Evolutionary conservation across 2,329 filamentous ascomycete species (phyloP).

Genomic region (Lasiodiplodia theobromae): DNA sequence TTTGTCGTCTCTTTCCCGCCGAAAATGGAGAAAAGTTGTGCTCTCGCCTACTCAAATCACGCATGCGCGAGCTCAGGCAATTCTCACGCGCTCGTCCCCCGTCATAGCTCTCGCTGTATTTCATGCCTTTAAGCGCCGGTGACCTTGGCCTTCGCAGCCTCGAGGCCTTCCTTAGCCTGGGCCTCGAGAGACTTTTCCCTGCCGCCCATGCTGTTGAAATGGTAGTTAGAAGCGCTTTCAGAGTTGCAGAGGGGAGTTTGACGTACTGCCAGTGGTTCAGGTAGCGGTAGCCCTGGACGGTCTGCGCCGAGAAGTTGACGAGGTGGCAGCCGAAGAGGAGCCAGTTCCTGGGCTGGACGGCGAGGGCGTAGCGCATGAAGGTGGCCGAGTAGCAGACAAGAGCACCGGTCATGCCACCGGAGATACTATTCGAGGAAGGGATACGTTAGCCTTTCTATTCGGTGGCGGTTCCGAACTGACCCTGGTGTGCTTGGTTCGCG

Average conservation of each 20-base stretch:
- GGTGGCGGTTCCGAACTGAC: neutral
- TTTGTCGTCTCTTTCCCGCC: neutral
- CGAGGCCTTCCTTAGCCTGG: conserved; percentile 48
- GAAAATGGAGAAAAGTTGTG: neutral
- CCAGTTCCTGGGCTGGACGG: conserved; percentile 69
- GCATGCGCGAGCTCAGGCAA: neutral
- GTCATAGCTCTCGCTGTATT: neutral
- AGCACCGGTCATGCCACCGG: conserved; percentile 68
- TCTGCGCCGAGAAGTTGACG: conserved; percentile 69
- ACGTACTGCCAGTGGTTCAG: conserved; percentile 64
- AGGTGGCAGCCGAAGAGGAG: conserved; percentile 72
- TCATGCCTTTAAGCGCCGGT: conserved; percentile 2
- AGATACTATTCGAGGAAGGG: conserved; percentile 59
- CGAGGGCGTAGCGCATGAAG: conserved; percentile 72
- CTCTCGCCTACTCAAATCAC: neutral
- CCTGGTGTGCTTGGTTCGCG: neutral
- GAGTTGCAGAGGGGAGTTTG: neutral
- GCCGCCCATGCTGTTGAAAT: conserved; percentile 48
- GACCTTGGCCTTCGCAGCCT: conserved; percentile 34
- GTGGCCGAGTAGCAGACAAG: conserved; percentile 67
- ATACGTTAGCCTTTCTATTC: neutral
- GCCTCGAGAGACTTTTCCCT: conserved; percentile 48
- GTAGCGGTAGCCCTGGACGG: conserved; percentile 68
- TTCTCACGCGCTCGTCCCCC: neutral
- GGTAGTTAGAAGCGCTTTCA: neutral